A percentile compares a stretch with the other conserved stretches of the same genome.
phyloP scores from a whole-genome alignment of 176 grass and related monocot species.

The Phragmites australis region DNA sequence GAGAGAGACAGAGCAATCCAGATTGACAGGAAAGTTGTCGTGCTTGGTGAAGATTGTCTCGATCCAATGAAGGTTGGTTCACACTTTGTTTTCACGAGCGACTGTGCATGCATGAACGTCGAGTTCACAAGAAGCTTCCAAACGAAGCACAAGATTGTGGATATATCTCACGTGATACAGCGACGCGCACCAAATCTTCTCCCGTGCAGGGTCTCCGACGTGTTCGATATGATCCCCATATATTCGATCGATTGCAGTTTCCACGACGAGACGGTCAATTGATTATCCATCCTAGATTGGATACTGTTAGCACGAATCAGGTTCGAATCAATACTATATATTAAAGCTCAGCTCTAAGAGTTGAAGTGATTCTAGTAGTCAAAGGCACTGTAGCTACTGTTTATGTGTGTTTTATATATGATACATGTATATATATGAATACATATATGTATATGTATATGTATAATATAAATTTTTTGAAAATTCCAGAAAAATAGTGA shows the following conservation, averaged over 20 bases:
- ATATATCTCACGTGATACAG: constrained; percentile 8
- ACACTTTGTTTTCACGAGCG: background rate
- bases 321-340: too few relatives aligned
- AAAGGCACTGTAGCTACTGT: too few relatives aligned
- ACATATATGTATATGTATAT: too few relatives aligned
- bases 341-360: too few relatives aligned
- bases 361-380: too few relatives aligned
- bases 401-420: too few relatives aligned
- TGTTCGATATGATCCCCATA: constrained; percentile 29
- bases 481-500: too few relatives aligned
- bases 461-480: too few relatives aligned
- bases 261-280: background rate
- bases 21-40: background rate
- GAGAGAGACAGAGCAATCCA: background rate
- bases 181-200: constrained; percentile 7
- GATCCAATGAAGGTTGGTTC: background rate
- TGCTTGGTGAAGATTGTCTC: background rate
- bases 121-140: constrained; percentile 17
- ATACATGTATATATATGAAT: too few relatives aligned
- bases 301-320: constrained; percentile 24
- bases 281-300: background rate
- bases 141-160: background rate
- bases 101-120: background rate
- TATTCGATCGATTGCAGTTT: constrained; percentile 24
- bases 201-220: background rate